phyloP scores from a whole-genome alignment of 768 basidiomycete genomes.

The Neoboletus brunneissimus region DNA sequence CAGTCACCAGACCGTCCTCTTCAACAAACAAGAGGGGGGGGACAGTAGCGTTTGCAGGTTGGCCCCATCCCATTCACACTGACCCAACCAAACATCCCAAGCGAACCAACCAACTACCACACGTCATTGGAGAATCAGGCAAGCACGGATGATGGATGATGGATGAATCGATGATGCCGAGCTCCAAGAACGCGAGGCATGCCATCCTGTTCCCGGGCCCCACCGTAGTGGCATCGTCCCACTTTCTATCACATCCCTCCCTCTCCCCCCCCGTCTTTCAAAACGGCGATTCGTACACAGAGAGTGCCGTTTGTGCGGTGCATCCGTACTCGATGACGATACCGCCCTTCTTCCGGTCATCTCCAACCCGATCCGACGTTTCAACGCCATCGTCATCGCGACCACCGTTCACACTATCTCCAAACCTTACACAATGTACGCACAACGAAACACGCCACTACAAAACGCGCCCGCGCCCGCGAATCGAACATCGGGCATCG shows the following conservation, averaged over 20 bases:
- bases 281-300: conserved; percentile 2
- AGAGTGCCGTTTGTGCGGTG: not conserved
- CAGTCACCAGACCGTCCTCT: not conserved
- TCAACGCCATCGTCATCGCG: too few relatives aligned
- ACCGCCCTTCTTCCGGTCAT: not conserved
- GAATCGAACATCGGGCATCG: not conserved
- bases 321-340: not conserved
- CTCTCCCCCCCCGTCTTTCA: not conserved
- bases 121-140: not conserved
- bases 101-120: not conserved
- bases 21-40: not conserved
- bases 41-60: not conserved
- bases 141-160: not conserved
- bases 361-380: not conserved
- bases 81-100: not conserved
- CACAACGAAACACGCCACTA: not conserved
- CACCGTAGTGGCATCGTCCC: not conserved
- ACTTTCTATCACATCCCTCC: not conserved
- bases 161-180: not conserved
- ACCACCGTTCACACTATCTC: not conserved
- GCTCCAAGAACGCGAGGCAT: conserved; percentile 4
- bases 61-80: not conserved
- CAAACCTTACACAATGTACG: not conserved
- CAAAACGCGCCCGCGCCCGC: too few relatives aligned
- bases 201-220: not conserved